phyloP scores from a whole-genome alignment of 441 rosid genomes.

The Syzygium malaccense region DNA sequence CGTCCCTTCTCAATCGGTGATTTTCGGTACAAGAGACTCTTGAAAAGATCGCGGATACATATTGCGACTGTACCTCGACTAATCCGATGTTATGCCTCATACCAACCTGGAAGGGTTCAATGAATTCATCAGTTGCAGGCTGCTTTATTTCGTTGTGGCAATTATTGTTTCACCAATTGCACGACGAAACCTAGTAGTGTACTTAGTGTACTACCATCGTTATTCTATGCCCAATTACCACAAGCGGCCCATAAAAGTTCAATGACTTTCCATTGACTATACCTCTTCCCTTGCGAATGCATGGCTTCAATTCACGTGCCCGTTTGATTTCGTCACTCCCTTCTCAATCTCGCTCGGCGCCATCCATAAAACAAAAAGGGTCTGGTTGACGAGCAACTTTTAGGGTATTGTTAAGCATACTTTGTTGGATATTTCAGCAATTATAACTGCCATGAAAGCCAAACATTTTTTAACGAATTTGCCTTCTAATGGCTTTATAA shows the following conservation, averaged over 20 bases:
- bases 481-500: no score
- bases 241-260: neutral
- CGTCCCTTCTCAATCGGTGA: neutral
- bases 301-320: neutral
- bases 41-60: neutral
- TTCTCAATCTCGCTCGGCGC: neutral
- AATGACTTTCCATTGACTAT: neutral
- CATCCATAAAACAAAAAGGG: neutral
- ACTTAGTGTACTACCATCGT: neutral
- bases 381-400: neutral
- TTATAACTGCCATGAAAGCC: no score
- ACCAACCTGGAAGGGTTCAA: neutral
- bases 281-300: neutral
- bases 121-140: neutral
- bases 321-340: neutral
- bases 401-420: neutral
- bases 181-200: no score
- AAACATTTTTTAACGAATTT: no score
- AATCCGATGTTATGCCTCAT: neutral
- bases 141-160: neutral
- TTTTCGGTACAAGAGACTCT: neutral
- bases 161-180: neutral
- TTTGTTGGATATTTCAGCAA: no score
- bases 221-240: neutral
- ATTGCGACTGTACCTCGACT: no score